Evolutionary conservation across 2,329 filamentous ascomycete genomes (phyloP), one percentile per base, ranked within the genome.

Genomic region (Calonectria leucothoes): DNA sequence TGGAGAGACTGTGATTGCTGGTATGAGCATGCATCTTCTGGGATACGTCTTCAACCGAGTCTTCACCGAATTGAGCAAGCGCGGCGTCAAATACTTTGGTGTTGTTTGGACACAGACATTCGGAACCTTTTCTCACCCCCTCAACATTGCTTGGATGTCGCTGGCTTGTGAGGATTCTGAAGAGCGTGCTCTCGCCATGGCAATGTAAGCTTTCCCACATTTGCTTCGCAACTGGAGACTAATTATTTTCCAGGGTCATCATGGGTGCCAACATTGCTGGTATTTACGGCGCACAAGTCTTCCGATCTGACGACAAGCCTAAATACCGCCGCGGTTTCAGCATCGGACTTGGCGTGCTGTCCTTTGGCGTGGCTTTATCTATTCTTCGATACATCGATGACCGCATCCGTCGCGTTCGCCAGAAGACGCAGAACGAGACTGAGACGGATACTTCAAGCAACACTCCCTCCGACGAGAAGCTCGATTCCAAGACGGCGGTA

Each of bases 261-360:
- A 92, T 92, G 90, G 88, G 88, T 25, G 91, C 89, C 61, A 92
- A 92, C 75, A 89, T 89, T 31, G 90, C 90, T 0, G 90, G 90
- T 27, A 92, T 92, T 66, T 90, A 91, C 69, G 91, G 90, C 4
- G 89, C 89, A 0, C 90, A 92, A 78, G 88, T 92, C 73, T 92
- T 92, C 85, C 88, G 88, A 27, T 75, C 82, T 0, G 88, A 90
- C 66, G 89, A 91, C 75, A 81, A 80, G 55, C 89, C 89, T 0
- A 82, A 84, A 1, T 91, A 91, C 79, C 85, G 86, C 4, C 85
- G 88, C 20, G 89, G 85, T 1, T 91, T 90, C 78, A 85, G 82
- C 27, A 82, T 89, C 71, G 83, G 83, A 51, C 86, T 87, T 33
- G 85, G 82, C 4, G 82, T 90, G 0, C 83, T 90, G 6, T 76